Conservation (phyloP, 2,329 filamentous ascomycete species). For the Penicillium crustosum region DNA sequence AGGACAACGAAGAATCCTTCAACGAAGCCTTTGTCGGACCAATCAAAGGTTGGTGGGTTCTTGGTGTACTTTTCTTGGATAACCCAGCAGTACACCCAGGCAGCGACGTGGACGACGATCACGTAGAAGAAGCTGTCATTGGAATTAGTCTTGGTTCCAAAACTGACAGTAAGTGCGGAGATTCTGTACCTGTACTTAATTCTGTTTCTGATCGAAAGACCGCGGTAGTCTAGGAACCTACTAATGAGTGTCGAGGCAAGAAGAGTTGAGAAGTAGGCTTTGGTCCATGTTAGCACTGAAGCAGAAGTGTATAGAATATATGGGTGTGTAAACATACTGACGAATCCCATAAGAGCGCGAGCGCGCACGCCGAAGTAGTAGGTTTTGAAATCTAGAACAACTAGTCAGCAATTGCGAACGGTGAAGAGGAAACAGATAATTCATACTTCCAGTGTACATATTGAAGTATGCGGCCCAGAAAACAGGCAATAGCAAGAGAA, state of each 20-base stretch:
- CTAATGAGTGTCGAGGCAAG: slow-evolving; percentile 50
- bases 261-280: slow-evolving; percentile 43
- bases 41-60: slow-evolving; percentile 43
- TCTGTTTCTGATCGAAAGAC: slow-evolving; percentile 42
- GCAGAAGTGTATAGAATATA: not conserved
- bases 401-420: slow-evolving; percentile 1
- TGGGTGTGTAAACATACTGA: slow-evolving; percentile 25
- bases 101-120: slow-evolving; percentile 46
- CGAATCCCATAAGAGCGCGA: slow-evolving; percentile 50
- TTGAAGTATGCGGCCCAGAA: slow-evolving; percentile 51
- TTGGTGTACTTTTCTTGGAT: slow-evolving; percentile 53
- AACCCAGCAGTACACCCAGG: slow-evolving; percentile 56
- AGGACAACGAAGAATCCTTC: slow-evolving; percentile 52
- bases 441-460: slow-evolving; percentile 42
- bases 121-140: slow-evolving; percentile 47
- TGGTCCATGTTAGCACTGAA: not conserved
- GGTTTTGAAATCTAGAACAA: slow-evolving; percentile 47
- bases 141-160: not conserved
- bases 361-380: slow-evolving; percentile 51
- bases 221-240: slow-evolving; percentile 47
- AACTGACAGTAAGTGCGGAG: accelerated
- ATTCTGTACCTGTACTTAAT: slow-evolving; percentile 36
- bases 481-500: slow-evolving; percentile 44
- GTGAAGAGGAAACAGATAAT: not conserved
- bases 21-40: slow-evolving; percentile 45